These are phyloP conservation scores for Shiraia sp. DNA, from an alignment of 2,329 filamentous ascomycete genomes.

Conservation along the genomic window DNA sequence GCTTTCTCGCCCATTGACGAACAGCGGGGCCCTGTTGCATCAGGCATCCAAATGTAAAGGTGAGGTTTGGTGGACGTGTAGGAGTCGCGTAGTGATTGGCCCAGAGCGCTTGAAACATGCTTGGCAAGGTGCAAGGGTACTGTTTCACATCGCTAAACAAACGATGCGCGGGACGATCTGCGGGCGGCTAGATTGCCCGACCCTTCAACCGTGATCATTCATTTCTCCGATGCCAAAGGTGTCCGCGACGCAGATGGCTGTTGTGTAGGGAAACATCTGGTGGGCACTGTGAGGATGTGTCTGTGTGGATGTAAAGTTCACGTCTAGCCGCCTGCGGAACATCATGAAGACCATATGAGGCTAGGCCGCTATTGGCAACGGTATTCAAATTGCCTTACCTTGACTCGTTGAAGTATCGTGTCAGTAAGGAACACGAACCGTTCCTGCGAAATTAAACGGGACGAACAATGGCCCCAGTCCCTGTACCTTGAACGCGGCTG, in stretches of 20 bases:
- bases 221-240: constrained; percentile 14
- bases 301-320: too few species aligned
- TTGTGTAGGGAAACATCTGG: not conserved
- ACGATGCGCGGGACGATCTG: constrained; percentile 23
- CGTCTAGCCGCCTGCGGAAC: too few species aligned
- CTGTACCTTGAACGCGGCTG: too few species aligned
- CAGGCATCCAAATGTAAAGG: constrained; percentile 26
- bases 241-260: constrained; percentile 5
- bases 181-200: constrained; percentile 34
- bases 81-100: constrained; percentile 42
- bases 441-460: too few species aligned
- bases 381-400: too few species aligned
- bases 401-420: too few species aligned
- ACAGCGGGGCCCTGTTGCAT: constrained; percentile 16
- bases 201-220: constrained; percentile 21
- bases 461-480: too few species aligned
- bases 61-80: constrained; percentile 30
- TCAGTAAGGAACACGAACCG: too few species aligned
- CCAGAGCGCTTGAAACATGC: constrained; percentile 29
- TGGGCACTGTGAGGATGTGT: constrained; percentile 3
- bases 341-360: too few species aligned
- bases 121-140: constrained; percentile 21
- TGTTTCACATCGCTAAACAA: constrained; percentile 41
- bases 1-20: constrained; percentile 20
- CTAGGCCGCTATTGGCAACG: too few species aligned